These are phyloP conservation scores for Wickerhamiella dianesei DNA, from an alignment of 805 yeast species.

Conservation along the genomic window DNA sequence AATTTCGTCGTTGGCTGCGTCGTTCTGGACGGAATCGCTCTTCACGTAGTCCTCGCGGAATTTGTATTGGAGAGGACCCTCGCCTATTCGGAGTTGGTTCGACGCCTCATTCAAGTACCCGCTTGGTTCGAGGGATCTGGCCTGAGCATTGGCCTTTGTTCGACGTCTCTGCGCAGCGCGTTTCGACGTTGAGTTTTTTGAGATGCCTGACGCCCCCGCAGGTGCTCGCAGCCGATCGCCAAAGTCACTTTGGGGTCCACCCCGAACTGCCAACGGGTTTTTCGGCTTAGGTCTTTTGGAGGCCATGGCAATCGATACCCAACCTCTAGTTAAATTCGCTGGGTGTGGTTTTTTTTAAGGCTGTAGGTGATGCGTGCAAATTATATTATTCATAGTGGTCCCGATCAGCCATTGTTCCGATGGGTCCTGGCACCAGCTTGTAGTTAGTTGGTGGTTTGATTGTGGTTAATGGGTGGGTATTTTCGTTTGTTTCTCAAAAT, in stretches of 20 bases:
- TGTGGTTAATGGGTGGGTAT: too few species aligned
- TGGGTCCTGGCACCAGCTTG: too few species aligned
- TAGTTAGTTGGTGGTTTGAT: too few species aligned
- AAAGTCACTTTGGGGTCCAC: neutral
- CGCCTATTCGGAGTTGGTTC: conserved; percentile 4
- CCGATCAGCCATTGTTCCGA: neutral
- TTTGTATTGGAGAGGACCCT: conserved; percentile 7
- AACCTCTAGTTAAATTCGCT: too few species aligned
- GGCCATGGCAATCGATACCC: neutral
- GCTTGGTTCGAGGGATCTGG: neutral
- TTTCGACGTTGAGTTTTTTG: neutral
- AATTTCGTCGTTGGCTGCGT: neutral
- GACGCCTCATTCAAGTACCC: conserved; percentile 10
- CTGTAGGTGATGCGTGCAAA: too few species aligned
- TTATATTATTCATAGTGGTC: neutral
- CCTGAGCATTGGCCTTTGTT: neutral
- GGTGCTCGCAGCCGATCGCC: neutral
- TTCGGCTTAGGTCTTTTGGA: conserved; percentile 1
- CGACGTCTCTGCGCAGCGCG: neutral
- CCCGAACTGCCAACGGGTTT: neutral
- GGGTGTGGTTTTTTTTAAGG: too few species aligned
- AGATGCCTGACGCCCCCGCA: neutral
- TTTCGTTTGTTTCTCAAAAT: neutral
- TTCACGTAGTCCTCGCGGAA: conserved; percentile 1
- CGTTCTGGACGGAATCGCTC: neutral